Base-by-base conservation (phyloP, 805 yeast species). In the Candida xyloterini region DNA sequence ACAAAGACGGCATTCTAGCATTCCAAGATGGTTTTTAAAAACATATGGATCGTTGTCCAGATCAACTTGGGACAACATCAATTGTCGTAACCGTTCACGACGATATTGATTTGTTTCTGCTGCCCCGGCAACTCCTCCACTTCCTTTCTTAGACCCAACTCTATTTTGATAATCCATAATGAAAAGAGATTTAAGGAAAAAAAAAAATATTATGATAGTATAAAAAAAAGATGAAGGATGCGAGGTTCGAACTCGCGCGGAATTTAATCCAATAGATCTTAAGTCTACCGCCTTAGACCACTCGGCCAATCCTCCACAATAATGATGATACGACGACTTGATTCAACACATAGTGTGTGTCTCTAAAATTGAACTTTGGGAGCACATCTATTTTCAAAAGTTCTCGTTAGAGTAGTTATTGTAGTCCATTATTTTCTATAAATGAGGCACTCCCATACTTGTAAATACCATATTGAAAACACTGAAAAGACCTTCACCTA, bases 401-500 rank as follows among this genome's bases (percentile, higher is more conserved):
- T n/a, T n/a, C n/a, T n/a, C n/a, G n/a, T n/a, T n/a, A n/a, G n/a
- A n/a, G n/a, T n/a, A n/a, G n/a, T n/a, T n/a, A n/a, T n/a, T n/a
- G n/a, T 18, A 18, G 20, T 18, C 20, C n/a, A 15, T 13, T 9
- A 6, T 6, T 20, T 3, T 27, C 27, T 34, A 72, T 28, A 74
- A 60, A 63, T 80, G 85, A 3, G 88, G 86, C 10, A 80, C 76
- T 2, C 76, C 73, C 43, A 85, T 53, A 50, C 84, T 76, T 1
- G 95, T 82, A 55, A 89, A 65, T 2, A 84, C 51, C 91, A 91
- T 84, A 27, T 84, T 84, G 21, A 85, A 66, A 10, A 86, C 84
- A 54, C 96, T 86, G 53, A 88, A 78, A 33, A 91, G 68, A 2
- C 99, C 98, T 63, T 91, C 99, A 13, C 99, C 99, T 15, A 91